Evolutionary conservation across 495 filamentous ascomycete genomes (phyloP).

Genomic region (Friedmanniomyces endolithicus): DNA sequence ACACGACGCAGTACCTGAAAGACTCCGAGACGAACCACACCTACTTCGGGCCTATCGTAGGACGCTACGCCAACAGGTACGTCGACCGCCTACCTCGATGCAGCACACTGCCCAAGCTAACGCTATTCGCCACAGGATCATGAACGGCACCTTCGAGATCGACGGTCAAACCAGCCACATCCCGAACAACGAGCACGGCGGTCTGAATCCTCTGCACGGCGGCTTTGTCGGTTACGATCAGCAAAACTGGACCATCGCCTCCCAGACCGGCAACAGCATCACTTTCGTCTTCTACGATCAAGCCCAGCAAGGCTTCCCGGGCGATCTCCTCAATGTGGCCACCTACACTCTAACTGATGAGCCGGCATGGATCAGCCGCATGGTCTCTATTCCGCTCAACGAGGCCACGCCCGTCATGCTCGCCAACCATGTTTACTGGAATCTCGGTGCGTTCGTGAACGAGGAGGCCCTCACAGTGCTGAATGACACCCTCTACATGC

Average conservation of each 20-base stretch:
- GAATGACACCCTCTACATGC: slow-evolving; percentile 56
- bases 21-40: slow-evolving; percentile 48
- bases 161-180: slow-evolving; percentile 50
- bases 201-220: slow-evolving; percentile 60
- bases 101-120: neutral
- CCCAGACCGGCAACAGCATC: slow-evolving; percentile 48
- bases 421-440: slow-evolving; percentile 69
- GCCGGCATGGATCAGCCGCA: slow-evolving; percentile 16
- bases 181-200: slow-evolving; percentile 55
- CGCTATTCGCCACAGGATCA: slow-evolving; percentile 42
- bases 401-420: slow-evolving; percentile 49
- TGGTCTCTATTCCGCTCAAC: slow-evolving; percentile 18
- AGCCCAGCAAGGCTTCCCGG: slow-evolving; percentile 60
- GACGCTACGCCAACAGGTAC: slow-evolving; percentile 59
- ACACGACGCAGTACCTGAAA: slow-evolving; percentile 50
- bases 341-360: slow-evolving; percentile 43
- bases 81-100: neutral
- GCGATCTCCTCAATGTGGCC: slow-evolving; percentile 59
- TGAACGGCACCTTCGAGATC: slow-evolving; percentile 64
- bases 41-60: slow-evolving; percentile 61
- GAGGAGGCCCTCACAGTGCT: slow-evolving; percentile 44
- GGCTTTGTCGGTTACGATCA: slow-evolving; percentile 63
- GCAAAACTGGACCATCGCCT: slow-evolving; percentile 63
- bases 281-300: slow-evolving; percentile 65
- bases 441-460: slow-evolving; percentile 57